Conservation (phyloP, 352 stramenopile species). For the Globisporangium nunn region DNA sequence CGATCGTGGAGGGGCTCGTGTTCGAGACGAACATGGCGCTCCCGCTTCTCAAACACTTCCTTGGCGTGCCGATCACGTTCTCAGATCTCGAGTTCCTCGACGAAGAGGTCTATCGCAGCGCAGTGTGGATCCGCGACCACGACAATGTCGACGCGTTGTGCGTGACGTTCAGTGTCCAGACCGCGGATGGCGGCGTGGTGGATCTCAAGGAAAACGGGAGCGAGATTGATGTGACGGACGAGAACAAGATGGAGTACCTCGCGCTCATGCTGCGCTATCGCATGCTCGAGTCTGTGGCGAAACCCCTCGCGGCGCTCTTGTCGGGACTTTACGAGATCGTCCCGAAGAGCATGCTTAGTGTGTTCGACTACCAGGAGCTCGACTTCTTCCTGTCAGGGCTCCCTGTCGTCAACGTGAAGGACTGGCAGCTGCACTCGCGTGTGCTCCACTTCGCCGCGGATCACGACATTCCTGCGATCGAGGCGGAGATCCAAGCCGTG, state of each 20-base stretch:
- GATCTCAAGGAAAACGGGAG: constrained; percentile 89
- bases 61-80: constrained; percentile 80
- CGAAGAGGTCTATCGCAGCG: constrained; percentile 70
- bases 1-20: constrained; percentile 95
- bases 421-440: constrained; percentile 82
- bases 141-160: constrained; percentile 59
- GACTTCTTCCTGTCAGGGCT: constrained; percentile 91
- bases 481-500: constrained; percentile 59
- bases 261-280: constrained; percentile 90
- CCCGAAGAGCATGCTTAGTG: constrained; percentile 77
- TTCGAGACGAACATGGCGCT: constrained; percentile 96
- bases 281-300: constrained; percentile 87
- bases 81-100: constrained; percentile 81
- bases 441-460: constrained; percentile 37
- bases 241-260: constrained; percentile 95
- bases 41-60: constrained; percentile 76
- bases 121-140: constrained; percentile 72
- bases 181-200: constrained; percentile 62
- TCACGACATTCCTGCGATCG: constrained; percentile 38
- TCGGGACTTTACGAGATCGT: constrained; percentile 92
- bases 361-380: constrained; percentile 95
- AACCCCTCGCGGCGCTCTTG: constrained; percentile 88
- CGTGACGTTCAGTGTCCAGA: constrained; percentile 67
- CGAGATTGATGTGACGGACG: constrained; percentile 90
- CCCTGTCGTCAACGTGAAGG: constrained; percentile 74